Evolutionary conservation across 1,139 yeast species (phyloP).

Genomic region (Hanseniaspora gamundiae): DNA sequence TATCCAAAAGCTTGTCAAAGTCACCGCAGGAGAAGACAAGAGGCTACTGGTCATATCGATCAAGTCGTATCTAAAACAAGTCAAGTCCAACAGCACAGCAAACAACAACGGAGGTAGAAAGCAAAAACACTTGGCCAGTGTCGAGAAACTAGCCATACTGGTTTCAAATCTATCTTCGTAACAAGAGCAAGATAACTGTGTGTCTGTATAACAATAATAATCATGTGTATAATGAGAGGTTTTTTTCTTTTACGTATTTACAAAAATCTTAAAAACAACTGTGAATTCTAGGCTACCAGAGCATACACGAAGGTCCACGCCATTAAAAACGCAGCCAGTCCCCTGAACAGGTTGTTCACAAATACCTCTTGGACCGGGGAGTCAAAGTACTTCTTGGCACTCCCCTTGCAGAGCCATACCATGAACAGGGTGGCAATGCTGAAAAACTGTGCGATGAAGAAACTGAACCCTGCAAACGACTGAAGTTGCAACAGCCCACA

Average conservation of each 20-base stretch:
- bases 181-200: slow-evolving; percentile 15
- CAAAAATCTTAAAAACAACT: neutral
- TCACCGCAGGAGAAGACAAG: slow-evolving; percentile 59
- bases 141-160: slow-evolving; percentile 53
- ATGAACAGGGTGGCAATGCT: slow-evolving; percentile 3
- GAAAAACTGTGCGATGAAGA: slow-evolving; percentile 40
- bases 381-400: slow-evolving; percentile 37
- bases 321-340: slow-evolving; percentile 61
- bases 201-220: too few relatives aligned
- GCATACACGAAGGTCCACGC: slow-evolving; percentile 81
- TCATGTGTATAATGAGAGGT: neutral
- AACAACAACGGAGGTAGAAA: slow-evolving; percentile 3
- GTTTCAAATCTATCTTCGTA: slow-evolving; percentile 10
- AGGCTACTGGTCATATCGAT: slow-evolving; percentile 47
- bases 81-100: slow-evolving; percentile 18
- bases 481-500: slow-evolving; percentile 66
- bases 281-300: slow-evolving; percentile 37
- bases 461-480: slow-evolving; percentile 47
- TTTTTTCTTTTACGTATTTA: neutral
- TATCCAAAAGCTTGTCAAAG: slow-evolving; percentile 84
- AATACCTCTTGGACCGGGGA: slow-evolving; percentile 46
- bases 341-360: slow-evolving; percentile 42
- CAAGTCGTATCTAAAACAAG: slow-evolving; percentile 35
- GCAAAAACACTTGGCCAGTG: slow-evolving; percentile 70
- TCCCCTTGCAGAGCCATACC: slow-evolving; percentile 7